These are phyloP conservation scores for Suillus sp. DNA, from an alignment of 768 basidiomycete species.

Conservation along the genomic window DNA sequence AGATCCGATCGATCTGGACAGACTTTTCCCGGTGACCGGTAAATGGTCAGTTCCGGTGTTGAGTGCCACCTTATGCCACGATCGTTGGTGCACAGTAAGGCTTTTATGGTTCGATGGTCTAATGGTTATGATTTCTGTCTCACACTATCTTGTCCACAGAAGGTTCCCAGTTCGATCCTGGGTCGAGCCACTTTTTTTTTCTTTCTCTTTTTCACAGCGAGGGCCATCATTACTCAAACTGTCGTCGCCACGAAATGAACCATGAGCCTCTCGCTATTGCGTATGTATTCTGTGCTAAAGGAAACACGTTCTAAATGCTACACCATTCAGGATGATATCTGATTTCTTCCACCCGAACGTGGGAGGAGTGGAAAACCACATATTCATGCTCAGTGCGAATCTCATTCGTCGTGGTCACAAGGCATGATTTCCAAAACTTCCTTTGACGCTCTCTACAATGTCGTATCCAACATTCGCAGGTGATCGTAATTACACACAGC, in stretches of 20 bases:
- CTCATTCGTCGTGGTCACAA: constrained; percentile 85
- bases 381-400: constrained; percentile 87
- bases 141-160: constrained; percentile 31
- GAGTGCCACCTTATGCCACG: background rate
- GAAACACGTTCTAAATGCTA: constrained; percentile 5
- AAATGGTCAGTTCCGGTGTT: no score
- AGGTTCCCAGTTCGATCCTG: constrained; percentile 41
- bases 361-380: constrained; percentile 96
- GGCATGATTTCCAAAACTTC: constrained; percentile 40
- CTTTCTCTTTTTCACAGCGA: background rate
- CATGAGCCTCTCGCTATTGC: constrained; percentile 32
- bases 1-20: no score
- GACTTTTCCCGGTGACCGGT: no score
- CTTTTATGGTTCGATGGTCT: constrained; percentile 34
- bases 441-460: background rate
- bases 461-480: constrained; percentile 44
- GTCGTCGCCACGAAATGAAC: constrained; percentile 21
- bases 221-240: background rate
- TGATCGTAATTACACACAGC: constrained; percentile 93
- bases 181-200: constrained; percentile 32
- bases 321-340: constrained; percentile 74
- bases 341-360: constrained; percentile 96
- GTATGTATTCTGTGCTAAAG: constrained; percentile 17
- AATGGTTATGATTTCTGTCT: constrained; percentile 42
- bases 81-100: no score